A percentile compares a stretch with the other conserved stretches of the same genome.
Evolutionary conservation across 2,329 filamentous ascomycete genomes (phyloP).

Genomic region (Raffaelea arxii): DNA sequence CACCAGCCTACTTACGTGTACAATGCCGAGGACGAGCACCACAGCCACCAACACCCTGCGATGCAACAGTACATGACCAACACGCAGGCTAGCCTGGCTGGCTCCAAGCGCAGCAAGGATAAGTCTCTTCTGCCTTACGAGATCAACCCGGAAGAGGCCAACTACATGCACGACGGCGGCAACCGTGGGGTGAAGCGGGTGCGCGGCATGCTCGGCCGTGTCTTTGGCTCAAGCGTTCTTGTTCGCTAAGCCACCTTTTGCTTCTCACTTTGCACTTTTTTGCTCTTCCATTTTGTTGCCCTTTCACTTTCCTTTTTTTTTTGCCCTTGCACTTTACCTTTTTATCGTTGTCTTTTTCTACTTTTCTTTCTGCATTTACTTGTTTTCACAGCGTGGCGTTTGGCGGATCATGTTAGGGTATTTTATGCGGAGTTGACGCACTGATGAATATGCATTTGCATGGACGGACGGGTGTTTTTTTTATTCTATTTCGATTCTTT

Average conservation of each 20-base stretch:
- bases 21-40: conserved; percentile 33
- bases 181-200: conserved; percentile 38
- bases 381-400: conserved; percentile 5
- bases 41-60: conserved; percentile 36
- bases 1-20: conserved; percentile 29
- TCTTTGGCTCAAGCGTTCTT: conserved; percentile 33
- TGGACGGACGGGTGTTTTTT: no score
- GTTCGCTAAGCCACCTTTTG: conserved; percentile 22
- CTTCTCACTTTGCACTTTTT: not conserved
- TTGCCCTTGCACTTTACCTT: no score
- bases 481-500: no score
- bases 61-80: conserved; percentile 15
- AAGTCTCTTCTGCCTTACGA: conserved; percentile 40
- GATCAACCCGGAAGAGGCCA: conserved; percentile 42
- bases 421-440: not conserved
- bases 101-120: conserved; percentile 11
- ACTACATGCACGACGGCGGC: conserved; percentile 35
- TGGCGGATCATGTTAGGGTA: not conserved
- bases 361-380: not conserved
- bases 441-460: not conserved
- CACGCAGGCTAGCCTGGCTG: conserved; percentile 13
- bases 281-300: no score
- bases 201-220: conserved; percentile 42
- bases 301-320: no score
- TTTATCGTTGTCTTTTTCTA: no score